Base-by-base conservation (phyloP, 2,329 filamentous ascomycete genomes). In the Graphiopsis chlorocephala region DNA sequence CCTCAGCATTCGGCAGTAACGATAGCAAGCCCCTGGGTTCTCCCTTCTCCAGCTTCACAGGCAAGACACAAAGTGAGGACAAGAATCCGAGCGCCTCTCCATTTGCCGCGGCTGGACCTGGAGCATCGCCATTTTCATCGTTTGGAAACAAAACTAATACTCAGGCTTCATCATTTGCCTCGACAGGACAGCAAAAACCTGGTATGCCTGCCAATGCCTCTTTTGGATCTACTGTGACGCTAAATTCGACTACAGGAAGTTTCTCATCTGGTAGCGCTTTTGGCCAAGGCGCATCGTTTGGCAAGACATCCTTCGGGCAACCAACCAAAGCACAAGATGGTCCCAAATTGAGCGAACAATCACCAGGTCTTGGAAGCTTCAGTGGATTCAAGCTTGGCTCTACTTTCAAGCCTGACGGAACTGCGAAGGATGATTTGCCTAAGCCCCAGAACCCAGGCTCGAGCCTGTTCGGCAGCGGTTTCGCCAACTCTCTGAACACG, bases 371-470 rank as follows among this genome's bases (percentile, higher is more conserved):
- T 7, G 77, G 76, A 38, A 74, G 75, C 29, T 64, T 68, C 47
- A 48, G 70, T n/a, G 83, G 85, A 0, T 92, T 92, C 78, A 89
- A 90, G 69, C 80, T 92, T 17, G 84, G 84, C 45, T 88, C 86
- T 31, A 88, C 85, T 1, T 92, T 92, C 78, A 86, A 88, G 71
- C 82, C 83, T 10, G 88, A 91, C 68, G 83, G 85, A 6, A 82
- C 83, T 52, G 81, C 85, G 0, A 87, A 86, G 65, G 84, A 90
- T 26, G 86, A 89, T 64, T 77, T 82, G 38, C 81, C 84, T 10
- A 85, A 84, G 67, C 78, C 83, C 17, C 69, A 72, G 60, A 68
- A 72, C 50, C 57, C 69, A 23, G 71, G 71, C 26, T 68, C 64
- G 20, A 70, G 72, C 28, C 56, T 76, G 10, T 78, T 78, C 63